These are phyloP conservation scores for Spergularia azorica DNA, from an alignment of 179 eudicot genomes.

Conservation along the genomic window DNA sequence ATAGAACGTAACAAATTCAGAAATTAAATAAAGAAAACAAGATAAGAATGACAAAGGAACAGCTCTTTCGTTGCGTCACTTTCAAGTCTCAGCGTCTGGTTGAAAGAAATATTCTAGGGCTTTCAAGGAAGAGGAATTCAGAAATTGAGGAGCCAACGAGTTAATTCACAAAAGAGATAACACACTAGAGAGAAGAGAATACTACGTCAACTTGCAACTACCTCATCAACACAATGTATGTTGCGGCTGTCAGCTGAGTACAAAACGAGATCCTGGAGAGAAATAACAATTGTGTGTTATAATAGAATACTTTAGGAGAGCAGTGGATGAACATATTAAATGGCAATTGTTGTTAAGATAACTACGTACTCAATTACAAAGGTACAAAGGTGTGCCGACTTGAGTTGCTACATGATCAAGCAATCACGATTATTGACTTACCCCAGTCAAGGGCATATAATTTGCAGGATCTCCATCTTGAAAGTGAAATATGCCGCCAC, in stretches of 20 bases:
- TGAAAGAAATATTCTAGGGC: neutral
- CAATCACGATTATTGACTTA: slow-evolving; percentile 37
- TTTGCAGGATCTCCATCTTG: slow-evolving; percentile 78
- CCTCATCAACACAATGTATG: slow-evolving; percentile 91
- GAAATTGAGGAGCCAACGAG: neutral
- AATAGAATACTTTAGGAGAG: slow-evolving; percentile 5
- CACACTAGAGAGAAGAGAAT: neutral
- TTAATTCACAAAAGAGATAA: too few relatives aligned
- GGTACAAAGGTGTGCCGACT: neutral
- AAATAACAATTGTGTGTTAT: slow-evolving; percentile 15
- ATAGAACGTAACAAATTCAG: too few relatives aligned
- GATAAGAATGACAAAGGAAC: too few relatives aligned
- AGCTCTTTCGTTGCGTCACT: too few relatives aligned
- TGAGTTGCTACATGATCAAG: neutral
- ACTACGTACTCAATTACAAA: neutral
- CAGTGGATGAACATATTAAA: neutral
- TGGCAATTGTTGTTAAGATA: neutral
- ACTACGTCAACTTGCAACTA: slow-evolving; percentile 20
- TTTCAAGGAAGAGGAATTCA: neutral
- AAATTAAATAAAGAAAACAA: neutral
- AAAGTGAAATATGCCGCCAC: slow-evolving; percentile 90
- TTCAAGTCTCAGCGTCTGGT: neutral
- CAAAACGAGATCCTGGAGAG: slow-evolving; percentile 65
- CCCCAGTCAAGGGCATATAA: slow-evolving; percentile 78
- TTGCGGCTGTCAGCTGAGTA: slow-evolving; percentile 87